phyloP scores from a whole-genome alignment of 495 filamentous ascomycete genomes.

The Aspergillus mulundensis region DNA sequence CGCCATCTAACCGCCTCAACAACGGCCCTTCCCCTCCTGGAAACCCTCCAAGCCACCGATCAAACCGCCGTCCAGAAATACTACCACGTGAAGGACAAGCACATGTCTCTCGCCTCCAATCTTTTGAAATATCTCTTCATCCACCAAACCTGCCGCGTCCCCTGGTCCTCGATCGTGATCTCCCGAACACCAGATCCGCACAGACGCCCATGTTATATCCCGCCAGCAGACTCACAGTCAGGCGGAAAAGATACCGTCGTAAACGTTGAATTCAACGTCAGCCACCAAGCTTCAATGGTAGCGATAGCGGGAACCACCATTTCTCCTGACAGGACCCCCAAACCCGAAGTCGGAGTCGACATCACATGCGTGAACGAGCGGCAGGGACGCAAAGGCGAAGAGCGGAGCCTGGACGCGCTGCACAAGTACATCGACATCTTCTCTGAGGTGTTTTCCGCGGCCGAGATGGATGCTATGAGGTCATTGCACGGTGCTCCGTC shows the following conservation, averaged over 20 bases:
- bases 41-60: constrained; percentile 32
- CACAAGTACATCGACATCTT: constrained; percentile 70
- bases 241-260: constrained; percentile 25
- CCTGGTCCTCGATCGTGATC: constrained; percentile 62
- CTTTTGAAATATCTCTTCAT: constrained; percentile 78
- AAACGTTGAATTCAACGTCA: constrained; percentile 73
- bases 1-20: constrained; percentile 30
- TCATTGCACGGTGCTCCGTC: constrained; percentile 19
- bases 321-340: constrained; percentile 8
- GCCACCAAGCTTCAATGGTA: constrained; percentile 80
- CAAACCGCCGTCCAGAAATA: constrained; percentile 34
- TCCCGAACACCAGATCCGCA: constrained; percentile 59
- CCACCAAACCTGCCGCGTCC: constrained; percentile 53
- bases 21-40: constrained; percentile 33
- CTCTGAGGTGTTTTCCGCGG: constrained; percentile 65
- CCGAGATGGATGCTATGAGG: constrained; percentile 57
- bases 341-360: constrained; percentile 57
- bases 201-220: constrained; percentile 57
- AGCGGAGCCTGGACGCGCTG: constrained; percentile 52
- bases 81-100: constrained; percentile 37
- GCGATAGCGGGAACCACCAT: constrained; percentile 49
- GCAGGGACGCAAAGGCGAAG: constrained; percentile 38
- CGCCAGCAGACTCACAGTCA: constrained; percentile 1
- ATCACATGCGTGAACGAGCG: constrained; percentile 71
- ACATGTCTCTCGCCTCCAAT: constrained; percentile 62